phyloP scores from a whole-genome alignment of 78 protist species.

The Protostelium mycophagum region DNA sequence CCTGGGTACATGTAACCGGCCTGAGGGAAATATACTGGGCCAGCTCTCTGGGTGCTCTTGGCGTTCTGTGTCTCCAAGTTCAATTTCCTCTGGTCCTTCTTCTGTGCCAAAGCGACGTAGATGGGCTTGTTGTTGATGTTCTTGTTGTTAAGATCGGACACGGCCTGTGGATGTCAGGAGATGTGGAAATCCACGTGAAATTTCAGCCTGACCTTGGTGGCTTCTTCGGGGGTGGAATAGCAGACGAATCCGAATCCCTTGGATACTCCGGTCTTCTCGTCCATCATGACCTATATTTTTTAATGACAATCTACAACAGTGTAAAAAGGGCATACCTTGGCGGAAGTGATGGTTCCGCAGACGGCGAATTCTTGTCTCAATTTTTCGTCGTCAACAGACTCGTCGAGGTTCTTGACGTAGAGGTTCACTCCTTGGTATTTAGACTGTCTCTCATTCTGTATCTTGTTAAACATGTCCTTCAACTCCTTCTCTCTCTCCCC shows the following conservation, averaged over 20 bases:
- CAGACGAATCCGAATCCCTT: slow-evolving; percentile 98
- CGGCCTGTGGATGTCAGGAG: no score
- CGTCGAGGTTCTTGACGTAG: slow-evolving; percentile 96
- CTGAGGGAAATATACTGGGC: neutral
- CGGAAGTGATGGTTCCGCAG: slow-evolving; percentile 92
- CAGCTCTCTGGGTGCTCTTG: slow-evolving; percentile 4
- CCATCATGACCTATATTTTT: slow-evolving; percentile 73
- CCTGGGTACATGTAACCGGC: slow-evolving; percentile 1
- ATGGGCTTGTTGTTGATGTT: slow-evolving; percentile 84
- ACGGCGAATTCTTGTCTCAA: slow-evolving; percentile 73
- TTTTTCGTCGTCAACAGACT: slow-evolving; percentile 78
- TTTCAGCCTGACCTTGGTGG: no score
- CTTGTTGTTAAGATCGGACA: slow-evolving; percentile 90
- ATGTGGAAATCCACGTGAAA: no score
- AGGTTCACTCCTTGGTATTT: slow-evolving; percentile 88
- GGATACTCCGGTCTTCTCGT: slow-evolving; percentile 61
- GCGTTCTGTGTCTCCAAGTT: slow-evolving; percentile 75
- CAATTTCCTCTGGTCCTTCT: slow-evolving; percentile 81
- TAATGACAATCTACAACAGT: neutral
- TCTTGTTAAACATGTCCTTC: slow-evolving; percentile 34
- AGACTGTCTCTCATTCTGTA: slow-evolving; percentile 30
- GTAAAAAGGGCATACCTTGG: slow-evolving; percentile 3
- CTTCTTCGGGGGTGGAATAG: slow-evolving; percentile 90
- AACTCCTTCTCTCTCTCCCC: slow-evolving; percentile 84
- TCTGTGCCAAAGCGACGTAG: slow-evolving; percentile 93